Base-by-base conservation (phyloP, 2,329 filamentous ascomycete species). In the Colletotrichum lentis region DNA sequence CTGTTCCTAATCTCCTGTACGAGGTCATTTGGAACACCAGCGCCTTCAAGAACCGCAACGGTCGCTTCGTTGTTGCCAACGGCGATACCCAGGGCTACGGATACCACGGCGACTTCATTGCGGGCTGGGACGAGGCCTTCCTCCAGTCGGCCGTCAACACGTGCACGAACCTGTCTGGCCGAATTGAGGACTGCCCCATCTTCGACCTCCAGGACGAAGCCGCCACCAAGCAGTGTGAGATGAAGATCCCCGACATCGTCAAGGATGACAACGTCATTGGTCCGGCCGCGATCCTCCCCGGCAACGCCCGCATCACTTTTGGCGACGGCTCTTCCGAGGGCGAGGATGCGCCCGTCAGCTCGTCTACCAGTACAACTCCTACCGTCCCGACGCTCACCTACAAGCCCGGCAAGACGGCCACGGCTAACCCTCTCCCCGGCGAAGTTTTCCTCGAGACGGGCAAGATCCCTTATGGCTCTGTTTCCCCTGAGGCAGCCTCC, bases 1-100 rank as follows among this genome's bases (percentile, higher is more conserved):
- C 91, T 64, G 78, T 96, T 27, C 88, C 91, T 2, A 90, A 90
- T 69, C 84, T 97, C 55, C 90, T 97, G 78, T 97, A 86, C 77
- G 93, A 97, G 82, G 93, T 90, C 41, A 96, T 97, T 77, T 97
- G 89, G 87, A 82, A 90, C 75, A 96, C 92, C 10, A 78, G 86
- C 57, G 83, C 82, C 1, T 96, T 91, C 78, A 80, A 80, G 35
- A 85, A 84, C 64, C 79, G 85, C 24, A 80, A 84, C 8, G 93
- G 93, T 60, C 79, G 88, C 71, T 97, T 96, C 74, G 83, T 94
- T 57, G 80, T 96, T 58, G 82, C 92, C 56, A 94, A 94, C 73
- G 92, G 93, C 69, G 94, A 97, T 74, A 84, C 87, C 31, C 90
- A 90, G 73, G 90, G 92, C 55, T 91, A 84, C 72, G 90, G 91